These are phyloP conservation scores for Carex littledalei DNA, from an alignment of 176 grass and related monocot species.

Conservation along the genomic window DNA sequence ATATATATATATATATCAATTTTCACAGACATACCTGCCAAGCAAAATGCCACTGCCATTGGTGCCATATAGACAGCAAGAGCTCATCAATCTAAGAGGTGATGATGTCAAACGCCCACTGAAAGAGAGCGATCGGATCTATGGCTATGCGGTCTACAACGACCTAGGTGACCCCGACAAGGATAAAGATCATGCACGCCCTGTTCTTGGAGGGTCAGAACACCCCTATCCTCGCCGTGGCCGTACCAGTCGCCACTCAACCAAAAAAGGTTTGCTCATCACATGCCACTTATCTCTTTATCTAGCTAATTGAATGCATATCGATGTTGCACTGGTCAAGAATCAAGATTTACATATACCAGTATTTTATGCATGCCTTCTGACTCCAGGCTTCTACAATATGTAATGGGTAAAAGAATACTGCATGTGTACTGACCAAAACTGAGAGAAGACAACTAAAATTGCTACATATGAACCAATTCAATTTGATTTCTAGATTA, in stretches of 20 bases:
- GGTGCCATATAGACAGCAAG: slow-evolving; percentile 43
- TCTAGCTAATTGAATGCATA: neutral
- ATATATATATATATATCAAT: neutral
- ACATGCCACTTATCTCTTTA: neutral
- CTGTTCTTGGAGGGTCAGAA: slow-evolving; percentile 57
- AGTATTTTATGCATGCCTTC: too few relatives aligned
- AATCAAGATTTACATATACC: too few relatives aligned
- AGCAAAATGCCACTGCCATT: slow-evolving; percentile 59
- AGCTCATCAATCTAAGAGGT: slow-evolving; percentile 56
- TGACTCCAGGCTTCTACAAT: too few relatives aligned
- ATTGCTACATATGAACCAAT: too few relatives aligned
- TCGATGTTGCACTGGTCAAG: neutral
- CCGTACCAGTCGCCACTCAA: slow-evolving; percentile 38
- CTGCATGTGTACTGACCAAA: too few relatives aligned
- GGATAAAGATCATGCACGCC: slow-evolving; percentile 7
- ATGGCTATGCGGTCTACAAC: slow-evolving; percentile 69
- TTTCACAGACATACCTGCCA: slow-evolving; percentile 62
- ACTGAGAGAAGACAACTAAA: too few relatives aligned
- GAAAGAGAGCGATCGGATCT: slow-evolving; percentile 65
- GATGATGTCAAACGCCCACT: slow-evolving; percentile 33
- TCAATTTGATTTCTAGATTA: too few relatives aligned
- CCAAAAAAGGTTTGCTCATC: slow-evolving; percentile 25
- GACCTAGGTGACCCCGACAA: slow-evolving; percentile 56
- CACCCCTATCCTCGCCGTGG: slow-evolving; percentile 76
- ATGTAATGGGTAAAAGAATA: too few relatives aligned